These are phyloP conservation scores for Eucalyptus brandiana DNA, from an alignment of 345 rosid genomes.

Conservation along the genomic window DNA sequence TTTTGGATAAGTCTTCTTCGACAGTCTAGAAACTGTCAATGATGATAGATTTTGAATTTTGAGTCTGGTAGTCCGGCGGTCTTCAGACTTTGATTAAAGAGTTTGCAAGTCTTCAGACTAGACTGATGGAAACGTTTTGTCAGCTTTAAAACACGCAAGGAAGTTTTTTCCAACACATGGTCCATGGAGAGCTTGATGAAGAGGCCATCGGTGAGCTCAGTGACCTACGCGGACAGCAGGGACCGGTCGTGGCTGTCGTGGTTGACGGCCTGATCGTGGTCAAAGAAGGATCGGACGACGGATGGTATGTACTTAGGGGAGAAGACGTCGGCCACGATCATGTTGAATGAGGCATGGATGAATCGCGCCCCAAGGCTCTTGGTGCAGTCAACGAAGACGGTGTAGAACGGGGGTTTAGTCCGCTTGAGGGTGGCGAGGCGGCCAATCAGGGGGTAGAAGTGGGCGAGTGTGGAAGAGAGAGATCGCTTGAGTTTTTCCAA, in stretches of 20 bases:
- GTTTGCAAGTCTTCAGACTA: too few species aligned
- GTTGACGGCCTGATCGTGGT: constrained; percentile 42
- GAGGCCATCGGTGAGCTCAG: constrained; percentile 52
- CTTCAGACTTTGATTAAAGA: too few species aligned
- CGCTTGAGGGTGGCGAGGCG: constrained; percentile 23
- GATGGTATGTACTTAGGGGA: constrained; percentile 37
- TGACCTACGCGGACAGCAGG: constrained; percentile 47
- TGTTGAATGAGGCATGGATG: constrained; percentile 31
- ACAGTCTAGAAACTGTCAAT: too few species aligned
- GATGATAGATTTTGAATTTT: too few species aligned
- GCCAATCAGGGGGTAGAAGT: constrained; percentile 68
- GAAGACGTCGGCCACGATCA: constrained; percentile 24
- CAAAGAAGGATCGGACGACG: constrained; percentile 57
- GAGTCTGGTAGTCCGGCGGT: too few species aligned
- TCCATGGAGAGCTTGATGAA: constrained; percentile 63
- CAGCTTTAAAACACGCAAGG: too few species aligned
- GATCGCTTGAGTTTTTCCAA: constrained; percentile 35
- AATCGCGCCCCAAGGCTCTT: constrained; percentile 36
- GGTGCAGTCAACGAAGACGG: constrained; percentile 39
- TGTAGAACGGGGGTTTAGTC: constrained; percentile 17
- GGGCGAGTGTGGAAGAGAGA: constrained; percentile 45
- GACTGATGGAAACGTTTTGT: too few species aligned
- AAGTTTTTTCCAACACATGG: constrained; percentile 1
- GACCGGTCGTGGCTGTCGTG: constrained; percentile 49
- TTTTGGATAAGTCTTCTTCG: too few species aligned